Conservation (phyloP, 305 asterid genomes). For the Solanum hybrid region DNA sequence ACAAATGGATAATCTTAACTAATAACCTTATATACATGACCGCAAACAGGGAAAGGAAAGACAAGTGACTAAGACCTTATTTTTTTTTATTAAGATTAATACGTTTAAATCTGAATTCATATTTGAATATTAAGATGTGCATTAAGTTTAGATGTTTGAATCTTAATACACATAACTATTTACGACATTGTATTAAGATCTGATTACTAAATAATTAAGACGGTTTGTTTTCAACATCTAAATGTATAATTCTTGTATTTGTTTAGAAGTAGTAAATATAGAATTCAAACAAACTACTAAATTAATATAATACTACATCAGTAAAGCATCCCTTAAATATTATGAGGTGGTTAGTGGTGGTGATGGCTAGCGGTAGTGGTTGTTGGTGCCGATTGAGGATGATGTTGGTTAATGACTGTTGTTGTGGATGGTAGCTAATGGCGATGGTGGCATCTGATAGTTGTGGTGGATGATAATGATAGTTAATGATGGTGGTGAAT, state of each 20-base stretch:
- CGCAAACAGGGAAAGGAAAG: neutral
- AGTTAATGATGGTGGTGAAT: neutral
- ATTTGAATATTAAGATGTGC: neutral
- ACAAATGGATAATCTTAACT: neutral
- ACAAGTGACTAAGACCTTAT: neutral
- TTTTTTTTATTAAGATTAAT: neutral
- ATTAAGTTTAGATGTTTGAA: neutral
- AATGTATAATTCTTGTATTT: neutral
- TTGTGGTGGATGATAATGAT: neutral
- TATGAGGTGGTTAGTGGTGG: neutral
- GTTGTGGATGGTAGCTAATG: neutral
- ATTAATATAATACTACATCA: neutral
- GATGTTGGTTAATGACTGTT: neutral
- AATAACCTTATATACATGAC: neutral
- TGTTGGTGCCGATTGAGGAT: neutral
- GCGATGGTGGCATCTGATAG: neutral
- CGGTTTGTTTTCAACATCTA: neutral
- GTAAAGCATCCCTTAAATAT: neutral
- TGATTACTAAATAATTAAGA: neutral
- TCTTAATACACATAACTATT: neutral
- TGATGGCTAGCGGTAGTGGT: neutral
- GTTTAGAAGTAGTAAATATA: neutral
- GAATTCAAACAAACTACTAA: neutral
- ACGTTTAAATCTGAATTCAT: neutral
- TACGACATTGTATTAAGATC: neutral